Conservation (phyloP, 2,329 filamentous ascomycete species). For the Mycosphaerelloides madeirae region DNA sequence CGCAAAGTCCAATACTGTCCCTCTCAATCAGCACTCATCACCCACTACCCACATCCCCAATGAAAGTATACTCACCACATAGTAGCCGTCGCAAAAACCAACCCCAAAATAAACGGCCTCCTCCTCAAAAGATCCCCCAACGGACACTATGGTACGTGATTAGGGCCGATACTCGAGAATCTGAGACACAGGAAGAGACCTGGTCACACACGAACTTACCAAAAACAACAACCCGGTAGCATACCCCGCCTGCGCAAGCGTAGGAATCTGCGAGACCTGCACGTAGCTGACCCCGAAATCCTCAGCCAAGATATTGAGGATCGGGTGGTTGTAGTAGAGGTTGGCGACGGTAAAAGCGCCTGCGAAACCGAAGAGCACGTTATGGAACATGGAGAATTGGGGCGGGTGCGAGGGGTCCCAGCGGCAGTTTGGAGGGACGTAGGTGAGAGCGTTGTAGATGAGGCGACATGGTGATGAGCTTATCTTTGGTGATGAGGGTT, state of each 20-base stretch:
- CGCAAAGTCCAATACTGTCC: slow-evolving; percentile 64
- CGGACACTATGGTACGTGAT: no score
- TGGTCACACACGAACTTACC: no score
- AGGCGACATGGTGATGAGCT: slow-evolving; percentile 23
- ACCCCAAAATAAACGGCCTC: slow-evolving; percentile 62
- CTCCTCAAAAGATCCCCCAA: slow-evolving; percentile 65
- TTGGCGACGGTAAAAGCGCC: slow-evolving; percentile 70
- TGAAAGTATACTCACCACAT: slow-evolving; percentile 49
- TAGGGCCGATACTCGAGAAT: no score
- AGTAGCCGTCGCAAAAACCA: slow-evolving; percentile 62
- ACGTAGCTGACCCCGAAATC: slow-evolving; percentile 69
- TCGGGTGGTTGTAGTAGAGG: slow-evolving; percentile 76
- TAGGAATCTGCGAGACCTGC: slow-evolving; percentile 63
- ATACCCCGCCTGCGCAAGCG: slow-evolving; percentile 74
- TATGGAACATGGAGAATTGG: slow-evolving; percentile 62
- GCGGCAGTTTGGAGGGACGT: slow-evolving; percentile 62
- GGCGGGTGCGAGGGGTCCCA: slow-evolving; percentile 64
- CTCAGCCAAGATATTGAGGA: slow-evolving; percentile 67
- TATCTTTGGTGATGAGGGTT: neutral
- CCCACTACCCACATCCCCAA: neutral
- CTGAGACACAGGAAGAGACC: no score
- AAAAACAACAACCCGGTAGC: slow-evolving; percentile 68
- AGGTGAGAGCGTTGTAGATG: slow-evolving; percentile 41
- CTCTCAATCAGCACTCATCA: no score
- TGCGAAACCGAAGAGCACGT: slow-evolving; percentile 65